phyloP scores from a whole-genome alignment of 2,329 filamentous ascomycete genomes.

The Rhynchosporium agropyri region DNA sequence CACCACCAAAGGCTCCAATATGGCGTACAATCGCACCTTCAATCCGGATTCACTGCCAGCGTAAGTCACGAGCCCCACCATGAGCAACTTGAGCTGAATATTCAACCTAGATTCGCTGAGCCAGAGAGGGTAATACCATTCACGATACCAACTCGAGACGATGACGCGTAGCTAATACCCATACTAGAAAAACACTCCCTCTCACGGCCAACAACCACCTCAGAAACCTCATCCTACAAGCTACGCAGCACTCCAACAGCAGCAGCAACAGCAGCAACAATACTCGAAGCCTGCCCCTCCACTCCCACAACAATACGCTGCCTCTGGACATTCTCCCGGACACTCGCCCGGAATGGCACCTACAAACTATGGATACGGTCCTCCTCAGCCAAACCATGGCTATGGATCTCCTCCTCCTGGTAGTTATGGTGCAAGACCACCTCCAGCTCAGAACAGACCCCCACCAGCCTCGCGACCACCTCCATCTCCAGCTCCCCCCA shows the following conservation, averaged over 20 bases:
- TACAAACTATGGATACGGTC: constrained; percentile 35
- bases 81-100: constrained; percentile 14
- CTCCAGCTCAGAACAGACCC: constrained; percentile 47
- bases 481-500: constrained; percentile 60
- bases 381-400: constrained; percentile 43
- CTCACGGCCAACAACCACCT: constrained; percentile 41
- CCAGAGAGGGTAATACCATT: constrained; percentile 47
- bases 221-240: constrained; percentile 38
- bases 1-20: constrained; percentile 46
- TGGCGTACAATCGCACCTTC: constrained; percentile 94
- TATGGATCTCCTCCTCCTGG: constrained; percentile 52
- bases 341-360: constrained; percentile 36
- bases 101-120: constrained; percentile 51
- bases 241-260: constrained; percentile 34
- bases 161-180: constrained; percentile 17
- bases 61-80: constrained; percentile 53
- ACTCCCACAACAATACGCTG: constrained; percentile 29
- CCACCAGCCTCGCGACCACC: constrained; percentile 65
- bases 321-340: constrained; percentile 18
- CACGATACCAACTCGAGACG: background rate
- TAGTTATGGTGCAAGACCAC: constrained; percentile 38
- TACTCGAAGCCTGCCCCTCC: constrained; percentile 40
- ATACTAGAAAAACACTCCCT: constrained; percentile 30
- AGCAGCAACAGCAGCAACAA: constrained; percentile 36
- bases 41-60: constrained; percentile 94